A percentile compares a stretch with the other conserved stretches of the same genome.
These are phyloP conservation scores for Amaranthus hypochondriacus DNA, from an alignment of 148 eudicot genomes.

Conservation along the genomic window DNA sequence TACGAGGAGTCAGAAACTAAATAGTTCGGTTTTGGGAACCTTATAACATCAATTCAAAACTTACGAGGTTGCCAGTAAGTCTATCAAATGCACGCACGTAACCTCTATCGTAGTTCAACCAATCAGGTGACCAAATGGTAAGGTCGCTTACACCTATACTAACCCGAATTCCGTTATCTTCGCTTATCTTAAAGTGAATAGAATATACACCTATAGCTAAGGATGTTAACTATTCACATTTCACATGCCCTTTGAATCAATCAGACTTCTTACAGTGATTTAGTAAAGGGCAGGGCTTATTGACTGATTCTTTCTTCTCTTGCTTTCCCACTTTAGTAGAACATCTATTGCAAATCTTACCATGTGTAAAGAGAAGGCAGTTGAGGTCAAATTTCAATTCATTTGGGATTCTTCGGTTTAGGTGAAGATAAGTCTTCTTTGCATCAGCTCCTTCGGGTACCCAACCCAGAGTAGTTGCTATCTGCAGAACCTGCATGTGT, in stretches of 20 bases:
- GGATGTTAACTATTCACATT: neutral
- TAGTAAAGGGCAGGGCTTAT: conserved; percentile 52
- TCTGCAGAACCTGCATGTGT: conserved; percentile 62
- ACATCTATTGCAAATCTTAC: conserved; percentile 68
- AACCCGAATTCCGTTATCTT: neutral
- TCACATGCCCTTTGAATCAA: conserved; percentile 9
- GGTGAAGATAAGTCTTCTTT: conserved; percentile 74
- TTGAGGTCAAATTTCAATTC: conserved; percentile 77
- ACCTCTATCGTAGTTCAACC: neutral
- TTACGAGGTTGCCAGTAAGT: neutral
- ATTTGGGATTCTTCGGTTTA: conserved; percentile 62
- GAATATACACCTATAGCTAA: neutral
- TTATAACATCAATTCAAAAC: neutral
- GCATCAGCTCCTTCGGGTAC: conserved; percentile 69
- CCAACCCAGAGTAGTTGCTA: conserved; percentile 70
- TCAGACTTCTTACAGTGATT: conserved; percentile 34
- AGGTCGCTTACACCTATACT: neutral
- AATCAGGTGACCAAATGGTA: neutral
- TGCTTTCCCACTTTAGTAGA: conserved; percentile 35
- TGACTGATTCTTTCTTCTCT: conserved; percentile 33
- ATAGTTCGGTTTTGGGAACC: neutral
- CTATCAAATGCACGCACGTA: neutral
- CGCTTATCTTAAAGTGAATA: neutral
- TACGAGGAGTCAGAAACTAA: neutral
- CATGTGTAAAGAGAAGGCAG: conserved; percentile 82